Base-by-base conservation (phyloP, 768 basidiomycete genomes). In the Suillus paluster region DNA sequence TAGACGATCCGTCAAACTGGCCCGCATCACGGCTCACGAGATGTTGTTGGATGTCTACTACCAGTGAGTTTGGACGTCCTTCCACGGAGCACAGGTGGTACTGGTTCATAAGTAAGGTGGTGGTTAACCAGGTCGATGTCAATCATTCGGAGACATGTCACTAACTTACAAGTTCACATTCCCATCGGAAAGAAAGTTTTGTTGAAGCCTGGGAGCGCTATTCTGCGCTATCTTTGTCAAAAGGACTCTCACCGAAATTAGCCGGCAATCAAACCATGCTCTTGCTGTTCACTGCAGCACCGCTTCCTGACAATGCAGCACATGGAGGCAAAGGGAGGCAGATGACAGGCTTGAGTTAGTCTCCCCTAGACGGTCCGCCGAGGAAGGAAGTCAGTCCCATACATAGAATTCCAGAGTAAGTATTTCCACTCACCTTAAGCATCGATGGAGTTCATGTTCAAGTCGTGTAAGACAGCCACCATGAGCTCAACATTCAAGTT, bases 1-100 rank as follows among this genome's bases (percentile, higher is more conserved):
- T 66, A 15, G 61, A 64, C 41, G 70, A 68, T 8, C 67, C 75
- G 56, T 73, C 19, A 52, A n/a, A 15, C 27, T n/a, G 5, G 17
- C 30, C 21, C 12, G 33, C n/a, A 30, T 34, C 50, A 30, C 27
- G 27, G 10, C n/a, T 44, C 42, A 42, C 41, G 2, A 6, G 17
- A 17, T 42, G 17, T 15, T n/a, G 14, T 4, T 4, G 38, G 2
- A 38, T 8, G 9, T 17, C n/a, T 52, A n/a, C 11, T 50, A 33
- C 30, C 12, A 46, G 12, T 6, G 11, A n/a, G 19, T 33, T 33
- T 14, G 17, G 27, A 33, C 30, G 30, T 21, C n/a, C 33, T 11
- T n/a, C 10, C 30, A 50, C 27, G 11, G 11, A 6, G 30, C 11
- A 30, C 49, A 49, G 30, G n/a, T n/a, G n/a, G 46, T 27, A 8